Conservation (phyloP, 352 stramenopile species). For the Pythium sp. region DNA sequence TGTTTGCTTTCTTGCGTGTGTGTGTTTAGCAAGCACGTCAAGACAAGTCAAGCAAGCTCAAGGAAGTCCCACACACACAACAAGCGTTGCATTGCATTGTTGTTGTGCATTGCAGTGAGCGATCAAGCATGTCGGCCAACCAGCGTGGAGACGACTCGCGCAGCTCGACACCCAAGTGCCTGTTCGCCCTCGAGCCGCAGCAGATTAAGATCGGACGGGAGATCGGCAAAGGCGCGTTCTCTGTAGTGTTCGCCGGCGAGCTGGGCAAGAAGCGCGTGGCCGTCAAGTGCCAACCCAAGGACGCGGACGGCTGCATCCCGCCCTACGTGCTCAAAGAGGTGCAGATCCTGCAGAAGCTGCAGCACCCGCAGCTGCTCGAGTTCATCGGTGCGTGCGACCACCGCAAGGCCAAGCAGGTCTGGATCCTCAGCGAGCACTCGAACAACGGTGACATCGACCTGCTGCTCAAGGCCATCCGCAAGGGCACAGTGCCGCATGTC, state of each 20-base stretch:
- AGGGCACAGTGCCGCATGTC: slow-evolving; percentile 36
- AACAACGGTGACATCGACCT: slow-evolving; percentile 75
- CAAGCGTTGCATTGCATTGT: slow-evolving; percentile 6
- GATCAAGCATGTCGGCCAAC: slow-evolving; percentile 30
- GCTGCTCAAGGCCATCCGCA: slow-evolving; percentile 60
- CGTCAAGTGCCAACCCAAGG: slow-evolving; percentile 85
- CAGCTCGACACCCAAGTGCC: slow-evolving; percentile 19
- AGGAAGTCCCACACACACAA: not conserved
- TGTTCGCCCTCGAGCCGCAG: slow-evolving; percentile 57
- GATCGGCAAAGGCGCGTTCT: slow-evolving; percentile 86
- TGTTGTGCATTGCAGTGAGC: not conserved
- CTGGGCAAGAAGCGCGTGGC: slow-evolving; percentile 72
- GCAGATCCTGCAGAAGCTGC: slow-evolving; percentile 61
- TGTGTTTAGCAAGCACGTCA: slow-evolving; percentile 6
- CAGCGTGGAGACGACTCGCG: slow-evolving; percentile 27
- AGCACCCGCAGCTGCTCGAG: slow-evolving; percentile 69
- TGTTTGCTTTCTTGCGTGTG: not conserved
- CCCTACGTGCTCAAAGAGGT: slow-evolving; percentile 78
- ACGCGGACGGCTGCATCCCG: slow-evolving; percentile 63
- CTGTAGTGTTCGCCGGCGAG: slow-evolving; percentile 70
- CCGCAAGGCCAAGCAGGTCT: slow-evolving; percentile 67
- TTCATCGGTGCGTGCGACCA: slow-evolving; percentile 76
- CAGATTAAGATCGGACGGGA: slow-evolving; percentile 75
- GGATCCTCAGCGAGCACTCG: slow-evolving; percentile 81
- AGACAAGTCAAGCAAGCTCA: not conserved